Base-by-base conservation (phyloP, 805 yeast species). In the Kluyveromyces aestuarii region DNA sequence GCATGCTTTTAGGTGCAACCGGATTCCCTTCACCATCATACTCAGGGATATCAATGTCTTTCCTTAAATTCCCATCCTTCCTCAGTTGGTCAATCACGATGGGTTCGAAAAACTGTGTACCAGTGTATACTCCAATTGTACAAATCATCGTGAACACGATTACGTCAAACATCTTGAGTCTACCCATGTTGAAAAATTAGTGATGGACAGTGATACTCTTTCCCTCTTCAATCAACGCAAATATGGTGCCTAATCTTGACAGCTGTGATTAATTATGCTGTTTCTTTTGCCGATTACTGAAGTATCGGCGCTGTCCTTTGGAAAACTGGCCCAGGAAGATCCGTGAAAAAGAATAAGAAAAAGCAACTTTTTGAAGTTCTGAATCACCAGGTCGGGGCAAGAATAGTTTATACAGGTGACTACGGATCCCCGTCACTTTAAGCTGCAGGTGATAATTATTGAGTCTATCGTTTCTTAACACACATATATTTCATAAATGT, bases 41-140 rank as follows among this genome's bases (percentile, higher is more conserved):
- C 30, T 77, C 71, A 1, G 83, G 83, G 36, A 82, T 69, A 13
- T 69, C 68, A 41, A 84, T 74, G 56, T 82, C 91, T 1, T 66
- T 58, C 59, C 90, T 73, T 45, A 85, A 69, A 50, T 74, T 74
- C 2, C 87, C 87, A 52, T 83, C 88, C 58, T 80, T 76, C 55
- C 74, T 72, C 50, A 85, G 70, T 53, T 76, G 82, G 43, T 82
- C 89, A 30, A 84, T 74, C 2, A 85, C 75, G 16, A 85, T 62
- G 2, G 95, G 95, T 55, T 82, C 82, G 71, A 87, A 85, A 66
- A 85, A 85, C 59, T 75, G 78, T 48, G 79, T 53, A 47, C 75
- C 75, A 17, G 75, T 69, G 55, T 74, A 76, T 2, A 74, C 68
- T 2, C 81, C 80, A 3, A 67, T 70, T 8, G 62, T 55, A 3